A percentile compares a stretch with the other conserved stretches of the same genome.
phyloP scores from a whole-genome alignment of 2,329 filamentous ascomycete species.

The Clonostachys chloroleuca region DNA sequence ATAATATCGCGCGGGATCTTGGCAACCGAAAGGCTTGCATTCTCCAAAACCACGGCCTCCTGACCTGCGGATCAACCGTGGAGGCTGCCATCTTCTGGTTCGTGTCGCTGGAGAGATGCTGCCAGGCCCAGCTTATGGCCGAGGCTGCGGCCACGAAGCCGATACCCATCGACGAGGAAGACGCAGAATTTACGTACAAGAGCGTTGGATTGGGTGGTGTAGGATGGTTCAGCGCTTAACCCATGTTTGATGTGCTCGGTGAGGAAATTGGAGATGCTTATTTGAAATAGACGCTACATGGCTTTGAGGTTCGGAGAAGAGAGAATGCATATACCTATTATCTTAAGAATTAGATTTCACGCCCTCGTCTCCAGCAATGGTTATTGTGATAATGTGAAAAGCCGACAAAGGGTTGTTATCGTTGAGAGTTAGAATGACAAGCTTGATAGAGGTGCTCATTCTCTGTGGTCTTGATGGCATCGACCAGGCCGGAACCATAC shows the following conservation, averaged over 20 bases:
- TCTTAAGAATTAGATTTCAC: too few species aligned
- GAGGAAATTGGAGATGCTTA: not conserved
- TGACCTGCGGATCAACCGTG: conserved; percentile 60
- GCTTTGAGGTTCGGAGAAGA: too few species aligned
- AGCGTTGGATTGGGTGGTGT: conserved; percentile 55
- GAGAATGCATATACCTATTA: too few species aligned
- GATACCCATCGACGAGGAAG: conserved; percentile 24
- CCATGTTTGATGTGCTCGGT: conserved; percentile 4
- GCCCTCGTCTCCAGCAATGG: too few species aligned
- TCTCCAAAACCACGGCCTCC: conserved; percentile 59
- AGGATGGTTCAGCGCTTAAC: conserved; percentile 60
- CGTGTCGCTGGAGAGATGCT: conserved; percentile 28
- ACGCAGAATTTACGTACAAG: conserved; percentile 57
- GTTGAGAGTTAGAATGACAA: too few species aligned
- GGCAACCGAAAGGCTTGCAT: conserved; percentile 51
- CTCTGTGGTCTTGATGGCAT: too few species aligned
- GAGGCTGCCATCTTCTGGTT: conserved; percentile 67
- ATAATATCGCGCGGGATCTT: conserved; percentile 50
- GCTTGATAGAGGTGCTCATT: too few species aligned
- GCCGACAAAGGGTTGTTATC: too few species aligned
- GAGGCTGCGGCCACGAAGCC: conserved; percentile 18
- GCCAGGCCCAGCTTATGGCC: conserved; percentile 23
- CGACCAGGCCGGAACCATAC: too few species aligned
- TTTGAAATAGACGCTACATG: too few species aligned
- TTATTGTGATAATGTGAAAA: too few species aligned